Evolutionary conservation across 2,329 filamentous ascomycete species (phyloP).

Genomic region (Pezicula neosporulosa): DNA sequence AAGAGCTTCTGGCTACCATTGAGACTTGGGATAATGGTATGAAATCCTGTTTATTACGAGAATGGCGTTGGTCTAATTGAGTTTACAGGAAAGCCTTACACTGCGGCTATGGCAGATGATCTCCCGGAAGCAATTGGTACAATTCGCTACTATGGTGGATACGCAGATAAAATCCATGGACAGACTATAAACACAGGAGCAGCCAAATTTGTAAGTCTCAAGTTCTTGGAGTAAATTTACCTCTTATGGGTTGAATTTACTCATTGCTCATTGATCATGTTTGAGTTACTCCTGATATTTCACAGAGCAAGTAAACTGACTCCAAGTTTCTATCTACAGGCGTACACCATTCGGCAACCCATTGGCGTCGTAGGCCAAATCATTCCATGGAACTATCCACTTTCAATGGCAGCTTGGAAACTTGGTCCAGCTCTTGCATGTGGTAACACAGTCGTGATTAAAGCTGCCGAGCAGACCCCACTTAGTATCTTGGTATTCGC

Average conservation of each 20-base stretch:
- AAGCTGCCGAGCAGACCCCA: slow-evolving; percentile 62
- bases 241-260: too few species aligned
- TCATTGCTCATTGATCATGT: too few species aligned
- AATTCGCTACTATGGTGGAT: slow-evolving; percentile 72
- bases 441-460: slow-evolving; percentile 57
- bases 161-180: slow-evolving; percentile 71
- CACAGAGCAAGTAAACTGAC: too few species aligned
- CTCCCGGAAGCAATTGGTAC: slow-evolving; percentile 53
- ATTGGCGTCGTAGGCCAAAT: slow-evolving; percentile 71
- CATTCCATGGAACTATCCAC: slow-evolving; percentile 76
- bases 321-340: too few species aligned
- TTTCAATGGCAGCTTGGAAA: slow-evolving; percentile 72
- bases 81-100: slow-evolving; percentile 59
- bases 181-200: slow-evolving; percentile 67
- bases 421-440: slow-evolving; percentile 62
- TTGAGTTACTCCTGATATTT: too few species aligned
- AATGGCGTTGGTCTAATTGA: slow-evolving; percentile 40
- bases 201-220: slow-evolving; percentile 64
- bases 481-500: slow-evolving; percentile 60
- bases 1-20: slow-evolving; percentile 45
- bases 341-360: slow-evolving; percentile 71
- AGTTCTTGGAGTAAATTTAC: too few species aligned
- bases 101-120: slow-evolving; percentile 58
- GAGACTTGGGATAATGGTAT: slow-evolving; percentile 73
- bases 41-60: slow-evolving; percentile 2